Evolutionary conservation across 495 filamentous ascomycete genomes (phyloP).

Genomic region (Copromyces sp.): DNA sequence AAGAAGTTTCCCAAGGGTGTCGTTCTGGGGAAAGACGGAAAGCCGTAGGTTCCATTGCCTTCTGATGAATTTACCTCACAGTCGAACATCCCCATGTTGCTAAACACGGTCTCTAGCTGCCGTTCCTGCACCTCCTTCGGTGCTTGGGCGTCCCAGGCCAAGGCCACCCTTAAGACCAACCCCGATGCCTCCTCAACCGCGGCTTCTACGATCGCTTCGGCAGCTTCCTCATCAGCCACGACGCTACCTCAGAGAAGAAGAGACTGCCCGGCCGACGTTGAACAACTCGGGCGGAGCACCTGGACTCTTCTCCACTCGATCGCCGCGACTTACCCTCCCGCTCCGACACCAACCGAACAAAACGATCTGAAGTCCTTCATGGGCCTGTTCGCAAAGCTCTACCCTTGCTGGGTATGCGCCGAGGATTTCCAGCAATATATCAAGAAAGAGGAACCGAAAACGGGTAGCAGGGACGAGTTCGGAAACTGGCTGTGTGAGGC

Average conservation of each 20-base stretch:
- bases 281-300: conserved; percentile 68
- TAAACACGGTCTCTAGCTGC: conserved; percentile 49
- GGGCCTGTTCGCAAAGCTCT: conserved; percentile 65
- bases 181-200: conserved; percentile 21
- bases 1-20: conserved; percentile 62
- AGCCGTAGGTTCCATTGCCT: conserved; percentile 59
- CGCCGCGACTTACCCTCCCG: conserved; percentile 70
- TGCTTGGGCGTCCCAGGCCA: conserved; percentile 48
- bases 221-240: conserved; percentile 11
- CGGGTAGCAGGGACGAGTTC: conserved; percentile 62
- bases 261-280: conserved; percentile 74
- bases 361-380: conserved; percentile 70
- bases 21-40: conserved; percentile 84
- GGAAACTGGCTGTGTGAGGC: conserved; percentile 94
- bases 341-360: conserved; percentile 56
- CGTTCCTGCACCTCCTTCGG: conserved; percentile 78
- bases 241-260: conserved; percentile 3
- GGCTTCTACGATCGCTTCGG: conserved; percentile 21
- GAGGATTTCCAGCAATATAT: conserved; percentile 86
- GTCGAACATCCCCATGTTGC: background rate
- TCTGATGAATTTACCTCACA: background rate
- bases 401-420: conserved; percentile 92
- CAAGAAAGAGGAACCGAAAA: conserved; percentile 55
- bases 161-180: conserved; percentile 43
- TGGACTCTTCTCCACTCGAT: conserved; percentile 94